Conservation (phyloP, 805 yeast genomes). For the Candida suzukii region DNA sequence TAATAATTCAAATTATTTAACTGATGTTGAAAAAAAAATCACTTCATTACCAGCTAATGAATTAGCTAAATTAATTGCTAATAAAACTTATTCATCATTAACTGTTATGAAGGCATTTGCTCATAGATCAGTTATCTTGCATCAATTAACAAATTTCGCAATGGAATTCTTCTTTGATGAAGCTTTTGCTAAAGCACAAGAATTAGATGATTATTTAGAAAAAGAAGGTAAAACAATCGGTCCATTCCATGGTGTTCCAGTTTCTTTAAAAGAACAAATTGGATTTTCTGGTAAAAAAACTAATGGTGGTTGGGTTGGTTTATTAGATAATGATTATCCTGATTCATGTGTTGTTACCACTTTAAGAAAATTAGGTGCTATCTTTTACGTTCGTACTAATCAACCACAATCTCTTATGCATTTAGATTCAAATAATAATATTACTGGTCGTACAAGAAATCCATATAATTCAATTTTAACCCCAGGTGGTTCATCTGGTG, state of each 20-base stretch:
- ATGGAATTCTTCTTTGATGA: conserved; percentile 52
- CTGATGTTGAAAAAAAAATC: conserved; percentile 32
- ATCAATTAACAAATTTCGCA: conserved; percentile 51
- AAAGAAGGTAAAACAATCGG: conserved; percentile 50
- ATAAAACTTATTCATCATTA: conserved; percentile 40
- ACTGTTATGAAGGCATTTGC: conserved; percentile 56
- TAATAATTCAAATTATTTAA: conserved; percentile 23
- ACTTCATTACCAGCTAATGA: conserved; percentile 36
- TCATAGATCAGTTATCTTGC: conserved; percentile 57
- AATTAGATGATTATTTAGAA: conserved; percentile 44
- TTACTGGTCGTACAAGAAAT: conserved; percentile 53
- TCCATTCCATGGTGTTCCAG: conserved; percentile 64
- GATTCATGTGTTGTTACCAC: conserved; percentile 43
- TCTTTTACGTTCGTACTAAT: conserved; percentile 57
- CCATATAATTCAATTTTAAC: conserved; percentile 50
- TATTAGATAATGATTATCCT: conserved; percentile 37
- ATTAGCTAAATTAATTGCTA: conserved; percentile 36
- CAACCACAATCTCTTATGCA: conserved; percentile 71
- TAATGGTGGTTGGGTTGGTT: conserved; percentile 52
- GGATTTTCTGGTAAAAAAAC: conserved; percentile 46
- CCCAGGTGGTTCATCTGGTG: conserved; percentile 71
- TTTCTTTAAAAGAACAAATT: conserved; percentile 63
- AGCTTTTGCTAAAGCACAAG: conserved; percentile 50
- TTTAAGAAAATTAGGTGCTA: conserved; percentile 48
- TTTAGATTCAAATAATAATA: conserved; percentile 52